These are phyloP conservation scores for Martensiomyces pterosporus DNA, from an alignment of 192 early-diverging fungal species.

Conservation along the genomic window DNA sequence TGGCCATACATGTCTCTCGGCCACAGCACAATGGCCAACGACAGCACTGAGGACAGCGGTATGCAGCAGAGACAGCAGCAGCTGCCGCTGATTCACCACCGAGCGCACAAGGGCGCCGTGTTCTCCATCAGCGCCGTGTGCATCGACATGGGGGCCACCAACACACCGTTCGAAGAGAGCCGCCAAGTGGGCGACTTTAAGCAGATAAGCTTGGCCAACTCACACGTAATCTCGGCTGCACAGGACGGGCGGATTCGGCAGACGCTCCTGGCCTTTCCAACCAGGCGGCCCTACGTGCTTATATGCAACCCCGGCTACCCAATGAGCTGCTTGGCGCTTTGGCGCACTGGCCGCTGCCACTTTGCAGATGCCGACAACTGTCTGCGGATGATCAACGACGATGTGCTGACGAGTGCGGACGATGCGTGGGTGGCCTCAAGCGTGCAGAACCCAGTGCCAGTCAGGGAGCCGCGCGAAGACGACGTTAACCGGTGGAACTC, in stretches of 20 bases:
- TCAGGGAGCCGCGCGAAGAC: too few relatives aligned
- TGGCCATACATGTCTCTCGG: too few relatives aligned
- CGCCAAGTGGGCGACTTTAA: conserved; percentile 14
- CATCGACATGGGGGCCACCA: too few relatives aligned
- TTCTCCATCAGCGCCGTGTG: too few relatives aligned
- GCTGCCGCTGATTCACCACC: too few relatives aligned
- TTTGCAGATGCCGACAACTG: conserved; percentile 20
- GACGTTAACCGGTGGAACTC: too few relatives aligned
- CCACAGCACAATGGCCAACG: too few relatives aligned
- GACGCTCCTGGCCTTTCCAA: conserved; percentile 9
- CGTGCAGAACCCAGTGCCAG: too few relatives aligned
- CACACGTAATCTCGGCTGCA: conserved; percentile 14
- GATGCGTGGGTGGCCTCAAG: conserved; percentile 20
- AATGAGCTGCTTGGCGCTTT: conserved; percentile 1
- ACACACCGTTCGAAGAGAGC: too few relatives aligned
- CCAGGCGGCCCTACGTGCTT: conserved; percentile 9
- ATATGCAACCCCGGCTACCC: conserved; percentile 4
- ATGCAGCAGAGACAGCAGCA: too few relatives aligned
- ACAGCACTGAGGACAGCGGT: too few relatives aligned
- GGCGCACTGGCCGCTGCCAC: conserved; percentile 8
- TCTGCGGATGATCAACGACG: conserved; percentile 9
- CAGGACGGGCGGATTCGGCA: conserved; percentile 19
- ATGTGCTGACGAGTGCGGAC: neutral
- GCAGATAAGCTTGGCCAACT: conserved; percentile 1
- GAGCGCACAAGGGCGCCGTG: too few relatives aligned